Conservation (phyloP, 768 basidiomycete genomes). For the Russula dissimulans region DNA sequence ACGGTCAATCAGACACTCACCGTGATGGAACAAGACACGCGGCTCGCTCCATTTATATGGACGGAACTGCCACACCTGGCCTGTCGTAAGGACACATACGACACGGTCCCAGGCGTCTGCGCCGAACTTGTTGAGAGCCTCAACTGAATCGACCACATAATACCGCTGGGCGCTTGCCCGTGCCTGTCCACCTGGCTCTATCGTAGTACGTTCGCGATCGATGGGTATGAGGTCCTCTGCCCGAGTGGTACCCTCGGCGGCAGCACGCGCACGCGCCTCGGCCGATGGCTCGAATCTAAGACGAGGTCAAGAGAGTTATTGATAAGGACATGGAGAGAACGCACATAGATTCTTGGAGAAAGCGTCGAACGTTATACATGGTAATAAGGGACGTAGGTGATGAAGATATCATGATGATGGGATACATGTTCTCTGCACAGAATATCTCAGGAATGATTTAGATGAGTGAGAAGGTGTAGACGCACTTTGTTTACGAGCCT, state of each 20-base stretch:
- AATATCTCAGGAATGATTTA: background rate
- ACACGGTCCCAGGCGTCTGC: conserved; percentile 95
- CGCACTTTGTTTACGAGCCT: conserved; percentile 64
- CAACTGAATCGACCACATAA: conserved; percentile 85
- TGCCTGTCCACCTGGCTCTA: conserved; percentile 57
- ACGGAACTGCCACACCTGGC: conserved; percentile 96
- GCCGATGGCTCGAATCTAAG: conserved; percentile 58
- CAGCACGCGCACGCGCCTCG: conserved; percentile 59
- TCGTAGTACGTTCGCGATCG: conserved; percentile 70
- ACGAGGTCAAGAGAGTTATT: background rate
- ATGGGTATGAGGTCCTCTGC: conserved; percentile 84
- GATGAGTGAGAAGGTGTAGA: conserved; percentile 6
- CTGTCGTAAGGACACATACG: conserved; percentile 96
- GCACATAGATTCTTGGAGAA: conserved; percentile 82
- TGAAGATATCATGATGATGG: conserved; percentile 96
- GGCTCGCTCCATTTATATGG: conserved; percentile 98
- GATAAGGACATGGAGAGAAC: background rate
- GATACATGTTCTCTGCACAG: conserved; percentile 63
- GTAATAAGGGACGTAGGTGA: conserved; percentile 92
- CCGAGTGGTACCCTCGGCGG: conserved; percentile 59
- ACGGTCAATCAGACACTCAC: conserved; percentile 34
- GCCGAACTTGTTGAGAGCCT: conserved; percentile 87
- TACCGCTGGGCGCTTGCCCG: conserved; percentile 46
- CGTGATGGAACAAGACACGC: conserved; percentile 84
- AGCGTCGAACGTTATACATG: conserved; percentile 94